A percentile compares a stretch with the other conserved stretches of the same genome.
Conservation (phyloP, 495 filamentous ascomycete species). For the Darksidea phi region DNA sequence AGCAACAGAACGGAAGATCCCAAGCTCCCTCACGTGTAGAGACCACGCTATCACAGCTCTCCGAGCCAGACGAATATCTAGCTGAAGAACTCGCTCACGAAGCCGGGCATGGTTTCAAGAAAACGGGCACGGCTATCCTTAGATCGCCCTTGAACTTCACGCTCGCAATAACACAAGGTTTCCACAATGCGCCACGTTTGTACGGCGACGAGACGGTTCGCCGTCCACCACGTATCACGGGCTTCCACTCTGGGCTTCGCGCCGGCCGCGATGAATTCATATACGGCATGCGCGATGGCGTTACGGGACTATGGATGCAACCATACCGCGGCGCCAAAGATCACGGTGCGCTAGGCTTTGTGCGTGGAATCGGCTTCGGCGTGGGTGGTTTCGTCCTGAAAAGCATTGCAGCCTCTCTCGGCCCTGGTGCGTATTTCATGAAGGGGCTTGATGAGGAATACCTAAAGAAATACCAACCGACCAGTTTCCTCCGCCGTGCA, state of each 20-base stretch:
- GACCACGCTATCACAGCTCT: conserved; percentile 35
- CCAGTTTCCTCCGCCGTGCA: conserved; percentile 30
- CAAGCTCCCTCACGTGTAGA: conserved; percentile 4
- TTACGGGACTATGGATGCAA: conserved; percentile 66
- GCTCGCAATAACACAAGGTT: conserved; percentile 73
- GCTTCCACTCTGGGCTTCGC: conserved; percentile 63
- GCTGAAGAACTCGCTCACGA: conserved; percentile 32
- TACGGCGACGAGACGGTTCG: conserved; percentile 48
- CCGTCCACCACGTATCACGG: conserved; percentile 61
- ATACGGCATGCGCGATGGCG: conserved; percentile 70
- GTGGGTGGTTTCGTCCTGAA: conserved; percentile 72
- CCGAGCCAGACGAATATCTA: conserved; percentile 51
- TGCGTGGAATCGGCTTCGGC: conserved; percentile 72
- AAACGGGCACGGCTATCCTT: conserved; percentile 31
- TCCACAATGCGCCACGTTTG: conserved; percentile 78
- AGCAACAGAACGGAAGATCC: conserved; percentile 18
- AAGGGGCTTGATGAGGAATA: conserved; percentile 58
- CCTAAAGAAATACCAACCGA: conserved; percentile 35
- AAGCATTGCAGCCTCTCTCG: conserved; percentile 61
- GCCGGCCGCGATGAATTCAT: conserved; percentile 67
- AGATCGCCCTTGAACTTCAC: conserved; percentile 64
- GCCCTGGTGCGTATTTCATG: conserved; percentile 62
- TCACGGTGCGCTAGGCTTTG: conserved; percentile 59
- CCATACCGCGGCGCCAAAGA: conserved; percentile 63
- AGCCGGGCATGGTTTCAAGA: conserved; percentile 39